A percentile compares a stretch with the other conserved stretches of the same genome.
Evolutionary conservation across 192 early-diverging fungal genomes (phyloP).

Genomic region (Coemansia sp.): DNA sequence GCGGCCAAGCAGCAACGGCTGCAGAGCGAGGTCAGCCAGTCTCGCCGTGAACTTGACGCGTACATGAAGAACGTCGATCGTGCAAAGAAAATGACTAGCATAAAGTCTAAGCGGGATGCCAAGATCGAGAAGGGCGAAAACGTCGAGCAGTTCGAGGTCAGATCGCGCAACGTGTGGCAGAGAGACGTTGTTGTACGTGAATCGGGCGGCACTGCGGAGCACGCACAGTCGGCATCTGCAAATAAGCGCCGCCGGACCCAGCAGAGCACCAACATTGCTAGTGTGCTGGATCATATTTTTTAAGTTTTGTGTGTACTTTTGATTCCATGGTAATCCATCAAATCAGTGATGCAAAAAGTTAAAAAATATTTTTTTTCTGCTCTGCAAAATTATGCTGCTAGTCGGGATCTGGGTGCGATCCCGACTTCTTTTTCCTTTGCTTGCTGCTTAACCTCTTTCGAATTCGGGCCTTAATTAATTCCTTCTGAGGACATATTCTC

Average conservation of each 20-base stretch:
- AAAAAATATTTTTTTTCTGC: neutral
- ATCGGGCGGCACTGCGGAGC: constrained; percentile 13
- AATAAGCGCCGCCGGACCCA: constrained; percentile 20
- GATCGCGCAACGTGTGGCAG: constrained; percentile 62
- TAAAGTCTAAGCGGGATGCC: constrained; percentile 68
- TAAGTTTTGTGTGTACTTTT: constrained; percentile 1
- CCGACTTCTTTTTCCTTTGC: too few species aligned
- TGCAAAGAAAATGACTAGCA: constrained; percentile 83
- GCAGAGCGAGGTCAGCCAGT: constrained; percentile 80
- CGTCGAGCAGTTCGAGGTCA: constrained; percentile 54
- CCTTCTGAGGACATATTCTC: neutral
- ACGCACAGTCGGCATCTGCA: neutral
- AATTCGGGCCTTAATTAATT: neutral
- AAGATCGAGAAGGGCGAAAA: constrained; percentile 33
- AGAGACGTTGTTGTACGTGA: constrained; percentile 62
- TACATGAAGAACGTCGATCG: constrained; percentile 87
- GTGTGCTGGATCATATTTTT: constrained; percentile 19
- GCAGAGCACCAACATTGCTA: constrained; percentile 5
- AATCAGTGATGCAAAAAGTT: neutral
- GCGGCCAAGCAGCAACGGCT: constrained; percentile 80
- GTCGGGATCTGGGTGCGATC: too few species aligned
- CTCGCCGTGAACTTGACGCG: constrained; percentile 82
- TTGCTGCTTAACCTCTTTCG: neutral
- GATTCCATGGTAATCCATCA: neutral
- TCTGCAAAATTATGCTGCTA: too few species aligned